Evolutionary conservation across 305 asterid genomes (phyloP), one percentile per base, ranked within the genome.

Genomic region (Galium porrigens): DNA sequence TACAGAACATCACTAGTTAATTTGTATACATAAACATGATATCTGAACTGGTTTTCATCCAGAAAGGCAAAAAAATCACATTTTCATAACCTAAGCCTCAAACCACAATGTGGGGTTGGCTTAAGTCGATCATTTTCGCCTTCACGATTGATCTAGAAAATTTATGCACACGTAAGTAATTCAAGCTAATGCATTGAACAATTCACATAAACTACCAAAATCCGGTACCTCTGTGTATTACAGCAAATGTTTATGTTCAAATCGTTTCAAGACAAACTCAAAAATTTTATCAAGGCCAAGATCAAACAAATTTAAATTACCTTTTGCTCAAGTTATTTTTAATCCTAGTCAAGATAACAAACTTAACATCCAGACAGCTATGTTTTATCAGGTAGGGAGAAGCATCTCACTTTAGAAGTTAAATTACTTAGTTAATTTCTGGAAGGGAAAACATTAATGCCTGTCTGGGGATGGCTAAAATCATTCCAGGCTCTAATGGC

Each of bases 1-100:
- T 92, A 46, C 20, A 71, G 57, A 75, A 66, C n/a, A 67, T 59
- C 42, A 59, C 42, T 30, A 49, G 34, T 49, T 65, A 18, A 25
- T 6, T 12, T 9, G 68, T n/a, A 42, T 55, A 3, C 17, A 51
- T 3, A 25, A 18, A 61, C 56, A 52, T 37, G 44, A 39, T 3
- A 37, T 32, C n/a, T 12, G 5, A 44, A 27, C 2, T 27, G 30
- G 30, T 27, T 27, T 1, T 27, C 2, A 1, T 27, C 30, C 30
- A 2, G 1, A 27, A 27, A 27, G 30, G 30, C 30, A 27, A 27
- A 27, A 22, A 22, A 27, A 27, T 27, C 30, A 27, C 30, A 27
- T 27, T 1, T 27, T 27, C 30, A 39, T 7, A 39, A 9, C 14
- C 12, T 9, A 39, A 39, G 44, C 44, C 44, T 39, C 30, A 10